A percentile compares a stretch with the other conserved stretches of the same genome.
These are phyloP conservation scores for Solanum chacoense DNA, from an alignment of 305 asterid species.

Conservation along the genomic window DNA sequence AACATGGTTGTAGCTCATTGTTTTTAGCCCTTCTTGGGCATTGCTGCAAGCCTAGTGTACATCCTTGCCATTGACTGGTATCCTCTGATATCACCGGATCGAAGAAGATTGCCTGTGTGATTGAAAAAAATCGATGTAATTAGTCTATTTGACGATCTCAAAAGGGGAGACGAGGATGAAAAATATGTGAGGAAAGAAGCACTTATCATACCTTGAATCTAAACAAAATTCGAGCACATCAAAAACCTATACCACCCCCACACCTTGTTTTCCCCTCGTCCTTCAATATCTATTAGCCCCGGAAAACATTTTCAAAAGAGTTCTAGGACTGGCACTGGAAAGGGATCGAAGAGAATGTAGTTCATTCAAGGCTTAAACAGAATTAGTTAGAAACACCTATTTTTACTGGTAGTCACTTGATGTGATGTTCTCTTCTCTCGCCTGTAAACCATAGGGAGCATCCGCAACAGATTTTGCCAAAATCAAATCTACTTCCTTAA, in stretches of 20 bases:
- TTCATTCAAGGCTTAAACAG: neutral
- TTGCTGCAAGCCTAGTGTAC: constrained; percentile 94
- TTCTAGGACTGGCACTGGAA: neutral
- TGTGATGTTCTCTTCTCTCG: neutral
- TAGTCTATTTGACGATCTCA: neutral
- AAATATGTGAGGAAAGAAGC: neutral
- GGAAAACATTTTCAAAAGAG: neutral
- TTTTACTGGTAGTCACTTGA: neutral
- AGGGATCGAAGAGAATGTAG: neutral
- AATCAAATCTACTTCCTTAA: neutral
- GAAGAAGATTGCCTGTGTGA: constrained; percentile 68
- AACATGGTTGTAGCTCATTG: neutral
- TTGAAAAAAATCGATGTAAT: neutral
- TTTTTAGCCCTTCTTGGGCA: constrained; percentile 75
- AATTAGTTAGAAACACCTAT: neutral
- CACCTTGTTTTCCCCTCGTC: neutral
- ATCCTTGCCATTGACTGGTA: constrained; percentile 90
- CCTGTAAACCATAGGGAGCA: neutral
- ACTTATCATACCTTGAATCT: neutral
- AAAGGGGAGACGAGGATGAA: neutral
- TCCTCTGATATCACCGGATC: constrained; percentile 77
- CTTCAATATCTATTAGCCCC: neutral
- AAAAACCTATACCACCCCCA: neutral
- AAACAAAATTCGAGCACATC: neutral
- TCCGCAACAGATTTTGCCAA: neutral